Evolutionary conservation across 768 basidiomycete genomes (phyloP), one percentile per base, ranked within the genome.

Genomic region (Boletellus emodensis): DNA sequence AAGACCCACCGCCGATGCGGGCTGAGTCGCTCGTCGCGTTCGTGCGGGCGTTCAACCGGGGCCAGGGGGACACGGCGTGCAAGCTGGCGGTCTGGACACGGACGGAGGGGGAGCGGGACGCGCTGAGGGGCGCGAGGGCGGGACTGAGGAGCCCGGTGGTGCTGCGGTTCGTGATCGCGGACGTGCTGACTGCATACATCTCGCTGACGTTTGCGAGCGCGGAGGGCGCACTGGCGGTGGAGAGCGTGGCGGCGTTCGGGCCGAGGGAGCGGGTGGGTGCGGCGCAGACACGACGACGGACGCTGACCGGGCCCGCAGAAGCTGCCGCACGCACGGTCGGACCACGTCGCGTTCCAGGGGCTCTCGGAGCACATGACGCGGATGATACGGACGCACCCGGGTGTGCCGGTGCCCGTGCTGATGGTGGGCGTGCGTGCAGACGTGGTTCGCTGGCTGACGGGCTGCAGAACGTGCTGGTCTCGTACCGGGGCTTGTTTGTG

Each of bases 241-340:
- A 87, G 59, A 84, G 75, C 48, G 74, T 86, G 39, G 75, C 81
- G n/a, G 78, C 76, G 10, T 87, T 89, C 63, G 87, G 85, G 6
- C 82, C 88, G 20, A 73, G 87, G 58, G 89, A 91, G 71, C 76
- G 72, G 71, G 87, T 85, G 42, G 43, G 51, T 3, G 11, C 30
- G 30, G 30, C 7, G 30, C 30, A 10, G 9, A 10, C 30, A 9
- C 6, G 30, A 30, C 9, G 30, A 7, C 20, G 26, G 28, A 8
- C 9, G 2, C 12, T 30, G 18, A 40, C 18, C 18, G 40, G 22
- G 18, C 6, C 14, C 22, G 33, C 54, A 88, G 85, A 85, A 81
- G 69, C 66, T 76, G 28, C 81, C 83, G 3, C 84, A 89, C 63
- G 81, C 80, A 14, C 81, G 86, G 57, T 87, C 85, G 12, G 79